phyloP scores from a whole-genome alignment of 2,329 filamentous ascomycete species.

The Biscogniauxia mediterranea region DNA sequence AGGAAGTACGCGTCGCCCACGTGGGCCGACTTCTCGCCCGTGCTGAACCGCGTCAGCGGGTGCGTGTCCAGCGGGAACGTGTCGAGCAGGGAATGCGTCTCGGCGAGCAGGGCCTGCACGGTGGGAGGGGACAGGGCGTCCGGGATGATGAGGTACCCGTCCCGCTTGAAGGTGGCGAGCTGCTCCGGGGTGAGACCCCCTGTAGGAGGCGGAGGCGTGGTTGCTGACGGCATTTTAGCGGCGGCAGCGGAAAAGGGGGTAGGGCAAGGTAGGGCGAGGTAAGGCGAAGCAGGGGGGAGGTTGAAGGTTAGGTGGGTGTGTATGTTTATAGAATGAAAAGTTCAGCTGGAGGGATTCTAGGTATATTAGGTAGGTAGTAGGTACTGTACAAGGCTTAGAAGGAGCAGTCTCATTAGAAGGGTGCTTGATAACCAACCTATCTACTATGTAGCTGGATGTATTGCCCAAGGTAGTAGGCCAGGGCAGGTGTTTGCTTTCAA shows the following conservation, averaged over 20 bases:
- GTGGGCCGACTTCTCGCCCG: slow-evolving; percentile 71
- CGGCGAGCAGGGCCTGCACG: slow-evolving; percentile 65
- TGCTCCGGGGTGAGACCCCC: slow-evolving; percentile 69
- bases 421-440: no score
- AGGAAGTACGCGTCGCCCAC: slow-evolving; percentile 96
- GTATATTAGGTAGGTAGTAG: neutral
- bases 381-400: neutral
- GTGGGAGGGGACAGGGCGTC: slow-evolving; percentile 67
- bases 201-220: slow-evolving; percentile 18
- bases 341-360: no score
- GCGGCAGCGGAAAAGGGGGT: neutral
- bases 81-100: slow-evolving; percentile 72
- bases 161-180: slow-evolving; percentile 67
- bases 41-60: slow-evolving; percentile 91
- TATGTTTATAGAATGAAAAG: no score
- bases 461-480: no score
- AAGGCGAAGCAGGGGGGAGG: slow-evolving; percentile 3
- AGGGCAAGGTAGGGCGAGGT: no score
- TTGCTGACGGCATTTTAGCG: neutral
- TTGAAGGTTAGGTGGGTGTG: no score
- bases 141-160: slow-evolving; percentile 89
- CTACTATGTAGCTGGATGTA: neutral
- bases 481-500: slow-evolving; percentile 5
- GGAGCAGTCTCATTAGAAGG: no score
- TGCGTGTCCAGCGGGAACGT: slow-evolving; percentile 78